phyloP scores from a whole-genome alignment of 495 filamentous ascomycete species.

The Cercophora sp. region DNA sequence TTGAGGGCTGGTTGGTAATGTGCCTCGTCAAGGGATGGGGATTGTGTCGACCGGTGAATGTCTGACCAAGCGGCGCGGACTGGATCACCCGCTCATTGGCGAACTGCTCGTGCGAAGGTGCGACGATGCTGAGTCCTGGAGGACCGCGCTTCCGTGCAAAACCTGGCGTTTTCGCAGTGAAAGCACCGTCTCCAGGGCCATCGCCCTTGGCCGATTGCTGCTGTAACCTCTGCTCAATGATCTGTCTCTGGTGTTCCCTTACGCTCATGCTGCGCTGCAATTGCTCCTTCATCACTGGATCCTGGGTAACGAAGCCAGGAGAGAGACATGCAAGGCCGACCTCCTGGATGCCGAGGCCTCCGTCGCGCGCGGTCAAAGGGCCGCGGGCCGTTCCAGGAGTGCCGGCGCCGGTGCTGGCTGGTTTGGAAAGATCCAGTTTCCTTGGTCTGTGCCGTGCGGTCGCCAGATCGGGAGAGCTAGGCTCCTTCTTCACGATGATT shows the following conservation, averaged over 20 bases:
- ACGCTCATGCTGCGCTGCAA: conserved; percentile 91
- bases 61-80: conserved; percentile 92
- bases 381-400: conserved; percentile 57
- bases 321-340: conserved; percentile 93
- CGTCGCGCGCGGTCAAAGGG: conserved; percentile 75
- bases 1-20: conserved; percentile 78
- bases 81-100: conserved; percentile 95
- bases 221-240: conserved; percentile 89
- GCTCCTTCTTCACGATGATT: conserved; percentile 96
- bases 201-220: conserved; percentile 77
- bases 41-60: conserved; percentile 86
- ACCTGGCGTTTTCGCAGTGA: conserved; percentile 62
- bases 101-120: conserved; percentile 91
- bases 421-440: conserved; percentile 83
- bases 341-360: conserved; percentile 75
- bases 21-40: conserved; percentile 79
- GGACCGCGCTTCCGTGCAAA: conserved; percentile 69
- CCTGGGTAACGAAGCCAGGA: conserved; percentile 91
- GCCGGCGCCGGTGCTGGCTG: conserved; percentile 53
- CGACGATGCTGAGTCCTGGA: conserved; percentile 89
- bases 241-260: conserved; percentile 86
- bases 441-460: conserved; percentile 77
- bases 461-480: conserved; percentile 71
- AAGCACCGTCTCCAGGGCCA: conserved; percentile 53
- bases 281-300: conserved; percentile 94